Evolutionary conservation across 2,329 filamentous ascomycete species (phyloP), one percentile per base, ranked within the genome.

Genomic region (Microsporum ferrugineum): DNA sequence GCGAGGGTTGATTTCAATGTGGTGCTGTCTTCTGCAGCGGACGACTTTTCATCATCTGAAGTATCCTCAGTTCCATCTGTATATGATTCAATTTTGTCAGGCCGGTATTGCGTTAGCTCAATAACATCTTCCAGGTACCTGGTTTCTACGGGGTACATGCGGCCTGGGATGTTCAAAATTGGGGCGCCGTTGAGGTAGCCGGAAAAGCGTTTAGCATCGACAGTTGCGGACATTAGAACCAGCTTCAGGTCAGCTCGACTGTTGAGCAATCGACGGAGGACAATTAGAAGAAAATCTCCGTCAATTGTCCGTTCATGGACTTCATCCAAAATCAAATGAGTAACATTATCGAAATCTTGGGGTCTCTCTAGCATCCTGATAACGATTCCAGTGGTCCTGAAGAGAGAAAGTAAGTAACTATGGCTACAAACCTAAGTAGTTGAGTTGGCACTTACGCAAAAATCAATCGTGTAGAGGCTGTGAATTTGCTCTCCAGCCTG

Each of bases 291-390:
- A 71, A 99, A 96, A 72, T 99, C 94, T 61, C 91, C 96, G 71
- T 99, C 94, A 67, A 99, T 97, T 10, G 90, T 89, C 64, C 92
- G 85, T 73, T 99, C 94, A 70, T 99, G 94, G 1, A 97, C 92
- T 74, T 99, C 94, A 70, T 99, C 94, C n/a, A 99, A 85, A 53
- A 99, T 85, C 63, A 99, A 77, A 75, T 97, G 94, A 0, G 92
- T 96, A 59, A 99, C 86, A 65, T 96, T 92, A 61, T 85, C 83
- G 49, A 99, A 82, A 61, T 95, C 88, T 65, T 90, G 88, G 0
- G 89, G 88, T 6, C 87, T 87, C 73, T 99, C 94, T 12, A 99
- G 80, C 92, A 99, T 97, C 33, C 94, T 86, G 80, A 99, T 89
- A n/a, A 99, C 90, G 62, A 99, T 95, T 77, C 94, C 85, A 51